A percentile compares a stretch with the other conserved stretches of the same genome.
These are phyloP conservation scores for Zanthoxylum bungeanum DNA, from an alignment of 345 rosid genomes.

Conservation along the genomic window DNA sequence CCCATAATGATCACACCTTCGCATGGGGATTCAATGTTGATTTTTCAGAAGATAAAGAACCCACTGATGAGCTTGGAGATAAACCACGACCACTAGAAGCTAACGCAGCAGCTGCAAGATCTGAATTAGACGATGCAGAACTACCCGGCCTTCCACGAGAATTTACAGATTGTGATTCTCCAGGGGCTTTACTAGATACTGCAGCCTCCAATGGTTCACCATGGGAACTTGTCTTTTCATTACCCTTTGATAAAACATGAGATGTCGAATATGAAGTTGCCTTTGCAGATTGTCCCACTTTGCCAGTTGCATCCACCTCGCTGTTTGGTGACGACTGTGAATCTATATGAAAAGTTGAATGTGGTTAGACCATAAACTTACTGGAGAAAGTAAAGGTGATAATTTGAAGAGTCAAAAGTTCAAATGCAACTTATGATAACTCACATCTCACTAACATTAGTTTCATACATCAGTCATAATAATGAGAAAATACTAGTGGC, in stretches of 20 bases:
- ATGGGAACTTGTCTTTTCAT: conserved; percentile 41
- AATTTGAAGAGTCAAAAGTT: neutral
- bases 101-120: conserved; percentile 32
- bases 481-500: neutral
- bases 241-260: conserved; percentile 30
- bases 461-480: neutral
- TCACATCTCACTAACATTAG: neutral
- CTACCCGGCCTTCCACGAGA: conserved; percentile 52
- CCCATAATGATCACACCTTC: conserved; percentile 46
- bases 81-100: conserved; percentile 52
- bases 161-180: conserved; percentile 37
- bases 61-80: conserved; percentile 82
- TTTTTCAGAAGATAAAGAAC: conserved; percentile 74
- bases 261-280: conserved; percentile 29
- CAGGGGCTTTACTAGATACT: conserved; percentile 34
- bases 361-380: neutral
- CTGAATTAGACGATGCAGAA: conserved; percentile 64
- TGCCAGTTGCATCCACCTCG: conserved; percentile 37
- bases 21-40: conserved; percentile 78
- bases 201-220: conserved; percentile 39
- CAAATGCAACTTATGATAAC: neutral
- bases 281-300: conserved; percentile 35
- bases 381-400: neutral
- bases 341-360: conserved; percentile 31
- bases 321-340: conserved; percentile 23